Base-by-base conservation (phyloP, 495 filamentous ascomycete species). In the Penicillium egyptiacum region DNA sequence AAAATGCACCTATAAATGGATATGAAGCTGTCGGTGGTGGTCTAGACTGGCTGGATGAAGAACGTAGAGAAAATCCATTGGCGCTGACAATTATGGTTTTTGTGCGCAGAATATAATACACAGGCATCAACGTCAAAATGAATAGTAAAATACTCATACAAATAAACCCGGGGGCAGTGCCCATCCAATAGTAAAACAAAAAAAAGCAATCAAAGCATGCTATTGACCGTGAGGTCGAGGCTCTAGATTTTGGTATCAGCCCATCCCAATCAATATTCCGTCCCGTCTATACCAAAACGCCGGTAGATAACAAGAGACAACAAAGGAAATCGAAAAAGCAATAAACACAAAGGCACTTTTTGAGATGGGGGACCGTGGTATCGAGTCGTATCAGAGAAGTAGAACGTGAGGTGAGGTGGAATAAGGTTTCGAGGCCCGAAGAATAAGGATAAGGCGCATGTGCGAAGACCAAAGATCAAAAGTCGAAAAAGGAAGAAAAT, bases 231-330 rank as follows among this genome's bases (percentile, higher is more conserved):
- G 76, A 72, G 74, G 75, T 75, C 74, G 61, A 65, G 64, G 64
- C 64, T 75, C 74, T 75, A 77, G 56, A 59, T 67, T 62, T 69
- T 77, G 74, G 75, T 78, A 78, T 77, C 71, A 78, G 66, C 63
- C 75, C 72, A 71, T 75, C 66, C 71, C 73, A 70, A 61, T 61
- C 28, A 70, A 69, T 51, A 50, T 68, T 68, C 72, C 65, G 35
- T 67, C 67, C 75, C 67, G 64, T 78, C 75, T 78, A 78, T 76
- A 42, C 65, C 70, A 69, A 66, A 75, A 74, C 71, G 72, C 74
- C 62, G 65, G 53, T 43, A 64, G 17, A 54, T 50, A 63, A 31
- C 39, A 14, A 67, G 55, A 56, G n/a, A n/a, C n/a, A 50, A 53
- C 45, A 60, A 26, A 52, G 11, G 60, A 22, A 61, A 63, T 28